Evolutionary conservation across 163 green algal genomes (phyloP).

Genomic region (Scenedesmus sp.): DNA sequence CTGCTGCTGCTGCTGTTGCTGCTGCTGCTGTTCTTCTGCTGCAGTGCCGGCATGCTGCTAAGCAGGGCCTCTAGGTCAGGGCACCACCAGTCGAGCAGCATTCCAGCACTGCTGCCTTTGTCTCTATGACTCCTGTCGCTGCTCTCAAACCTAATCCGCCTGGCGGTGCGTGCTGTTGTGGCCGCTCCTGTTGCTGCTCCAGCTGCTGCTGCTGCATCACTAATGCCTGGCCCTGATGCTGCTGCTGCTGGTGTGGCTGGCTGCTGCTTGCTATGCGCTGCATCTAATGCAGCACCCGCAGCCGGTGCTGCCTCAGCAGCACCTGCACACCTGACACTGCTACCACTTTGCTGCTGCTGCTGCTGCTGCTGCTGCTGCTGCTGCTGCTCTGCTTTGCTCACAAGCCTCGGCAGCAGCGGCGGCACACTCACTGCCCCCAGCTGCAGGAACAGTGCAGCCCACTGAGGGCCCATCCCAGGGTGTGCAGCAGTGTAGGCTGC

Average conservation of each 20-base stretch:
- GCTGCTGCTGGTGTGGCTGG: background rate
- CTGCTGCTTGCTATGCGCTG: background rate
- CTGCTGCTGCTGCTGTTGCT: background rate
- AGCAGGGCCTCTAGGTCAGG: slow-evolving; percentile 22
- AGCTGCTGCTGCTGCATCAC: background rate
- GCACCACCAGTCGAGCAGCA: slow-evolving; percentile 14
- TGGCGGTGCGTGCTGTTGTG: background rate
- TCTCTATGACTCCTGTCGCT: background rate
- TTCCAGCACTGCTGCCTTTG: background rate
- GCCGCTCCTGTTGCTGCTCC: background rate
- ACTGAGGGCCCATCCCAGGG: slow-evolving; percentile 21
- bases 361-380: background rate
- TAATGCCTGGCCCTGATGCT: background rate
- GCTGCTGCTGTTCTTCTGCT: background rate
- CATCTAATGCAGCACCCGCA: background rate
- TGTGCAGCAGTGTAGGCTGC: background rate
- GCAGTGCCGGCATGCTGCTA: background rate
- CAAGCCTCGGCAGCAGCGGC: background rate
- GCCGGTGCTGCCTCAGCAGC: background rate
- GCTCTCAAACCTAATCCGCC: background rate
- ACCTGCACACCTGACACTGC: background rate
- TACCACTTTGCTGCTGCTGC: background rate
- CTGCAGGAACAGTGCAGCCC: slow-evolving; percentile 13
- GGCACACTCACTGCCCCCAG: slow-evolving; percentile 21
- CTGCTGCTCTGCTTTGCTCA: background rate